Conservation (phyloP, 805 yeast species). For the Kodamaea leandrae region DNA sequence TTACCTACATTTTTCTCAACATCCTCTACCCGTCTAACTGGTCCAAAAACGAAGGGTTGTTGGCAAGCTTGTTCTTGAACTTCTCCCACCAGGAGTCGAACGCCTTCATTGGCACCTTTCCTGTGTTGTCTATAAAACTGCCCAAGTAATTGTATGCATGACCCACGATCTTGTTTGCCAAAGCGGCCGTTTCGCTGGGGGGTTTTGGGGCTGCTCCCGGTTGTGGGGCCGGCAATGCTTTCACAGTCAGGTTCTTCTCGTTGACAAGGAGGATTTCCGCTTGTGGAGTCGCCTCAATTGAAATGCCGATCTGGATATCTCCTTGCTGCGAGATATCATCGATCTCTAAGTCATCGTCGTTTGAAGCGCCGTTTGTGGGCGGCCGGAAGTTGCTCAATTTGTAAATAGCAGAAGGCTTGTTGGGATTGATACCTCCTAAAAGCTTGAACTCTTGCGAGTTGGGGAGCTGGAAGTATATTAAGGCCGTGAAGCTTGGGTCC, state of each 20-base stretch:
- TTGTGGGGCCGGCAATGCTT: conserved; percentile 22
- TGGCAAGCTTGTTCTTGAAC: conserved; percentile 68
- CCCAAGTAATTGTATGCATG: conserved; percentile 90
- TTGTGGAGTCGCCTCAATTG: conserved; percentile 72
- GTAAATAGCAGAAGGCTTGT: conserved; percentile 90
- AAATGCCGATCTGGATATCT: conserved; percentile 69
- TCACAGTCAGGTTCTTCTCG: conserved; percentile 28
- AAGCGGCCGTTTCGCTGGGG: conserved; percentile 41
- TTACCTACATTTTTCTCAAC: too few species aligned
- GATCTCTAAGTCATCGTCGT: conserved; percentile 36
- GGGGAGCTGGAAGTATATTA: conserved; percentile 85
- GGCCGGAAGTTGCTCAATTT: conserved; percentile 52
- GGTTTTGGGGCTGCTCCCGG: conserved; percentile 19
- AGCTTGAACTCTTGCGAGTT: conserved; percentile 57
- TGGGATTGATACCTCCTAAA: conserved; percentile 58
- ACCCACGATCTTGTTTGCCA: conserved; percentile 85
- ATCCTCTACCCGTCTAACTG: conserved; percentile 16
- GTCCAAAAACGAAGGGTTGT: conserved; percentile 81
- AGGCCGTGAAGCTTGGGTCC: conserved; percentile 73
- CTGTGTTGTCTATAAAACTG: conserved; percentile 77
- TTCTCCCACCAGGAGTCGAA: conserved; percentile 97
- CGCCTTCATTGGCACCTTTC: conserved; percentile 81
- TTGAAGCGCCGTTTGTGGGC: conserved; percentile 14
- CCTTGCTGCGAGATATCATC: conserved; percentile 30
- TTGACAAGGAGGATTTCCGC: conserved; percentile 59